Conservation (phyloP, 2,329 filamentous ascomycete genomes). For the Paecilomyces sp. region DNA sequence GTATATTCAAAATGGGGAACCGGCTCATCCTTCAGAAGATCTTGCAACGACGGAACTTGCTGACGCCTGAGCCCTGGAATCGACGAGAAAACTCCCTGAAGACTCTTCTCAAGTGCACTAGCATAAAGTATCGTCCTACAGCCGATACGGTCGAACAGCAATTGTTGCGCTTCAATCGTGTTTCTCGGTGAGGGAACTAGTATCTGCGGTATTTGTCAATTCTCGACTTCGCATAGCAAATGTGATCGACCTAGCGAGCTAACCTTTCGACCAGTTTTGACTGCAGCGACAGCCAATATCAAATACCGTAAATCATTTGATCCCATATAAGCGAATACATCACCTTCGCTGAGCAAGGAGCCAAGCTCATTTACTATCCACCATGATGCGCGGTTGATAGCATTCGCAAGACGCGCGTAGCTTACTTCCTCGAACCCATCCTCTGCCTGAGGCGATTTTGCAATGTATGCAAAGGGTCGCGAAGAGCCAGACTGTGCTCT, state of each 20-base stretch:
- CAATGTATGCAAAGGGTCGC: conserved; percentile 5
- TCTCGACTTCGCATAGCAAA: not conserved
- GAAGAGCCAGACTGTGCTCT: conserved; percentile 2
- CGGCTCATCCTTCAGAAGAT: not conserved
- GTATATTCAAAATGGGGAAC: conserved; percentile 2
- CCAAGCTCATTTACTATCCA: conserved; percentile 4
- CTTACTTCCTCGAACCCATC: conserved; percentile 5
- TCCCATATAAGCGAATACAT: conserved; percentile 7
- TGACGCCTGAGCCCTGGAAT: not conserved
- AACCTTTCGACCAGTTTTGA: conserved; percentile 8
- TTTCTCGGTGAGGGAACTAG: conserved; percentile 7
- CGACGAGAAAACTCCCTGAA: conserved; percentile 3
- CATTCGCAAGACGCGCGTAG: conserved; percentile 4
- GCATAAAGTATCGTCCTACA: conserved; percentile 3
- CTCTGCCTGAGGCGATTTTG: conserved; percentile 4
- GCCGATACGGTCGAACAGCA: conserved; percentile 5
- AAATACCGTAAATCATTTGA: conserved; percentile 7
- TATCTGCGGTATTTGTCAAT: not conserved
- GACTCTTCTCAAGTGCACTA: conserved; percentile 5
- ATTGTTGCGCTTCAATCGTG: conserved; percentile 5
- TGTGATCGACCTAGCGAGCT: not conserved
- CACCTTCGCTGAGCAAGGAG: not conserved
- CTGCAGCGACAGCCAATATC: conserved; percentile 2
- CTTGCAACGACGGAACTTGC: conserved; percentile 1
- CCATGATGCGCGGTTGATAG: conserved; percentile 6